Conservation (phyloP, 192 early-diverging fungal genomes). For the Phycomyces blakesleeanus region DNA sequence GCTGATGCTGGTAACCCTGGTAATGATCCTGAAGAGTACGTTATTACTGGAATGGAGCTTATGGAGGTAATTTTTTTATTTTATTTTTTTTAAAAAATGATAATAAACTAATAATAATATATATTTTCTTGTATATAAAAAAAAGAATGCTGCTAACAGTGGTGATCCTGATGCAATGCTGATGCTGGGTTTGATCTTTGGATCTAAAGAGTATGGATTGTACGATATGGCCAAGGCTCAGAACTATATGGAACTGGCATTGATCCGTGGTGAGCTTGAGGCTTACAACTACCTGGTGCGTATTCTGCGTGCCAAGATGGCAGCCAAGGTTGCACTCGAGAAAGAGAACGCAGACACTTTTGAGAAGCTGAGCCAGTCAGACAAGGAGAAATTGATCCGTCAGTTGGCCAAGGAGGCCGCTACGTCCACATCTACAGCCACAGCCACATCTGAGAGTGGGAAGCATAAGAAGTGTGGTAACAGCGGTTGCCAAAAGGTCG, state of each 20-base stretch:
- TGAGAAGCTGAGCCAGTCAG: conserved; percentile 27
- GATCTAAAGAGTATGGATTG: conserved; percentile 43
- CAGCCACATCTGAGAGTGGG: conserved; percentile 26
- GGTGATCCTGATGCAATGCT: conserved; percentile 45
- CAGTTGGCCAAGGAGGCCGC: conserved; percentile 31
- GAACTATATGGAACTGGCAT: conserved; percentile 45
- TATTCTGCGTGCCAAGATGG: conserved; percentile 42
- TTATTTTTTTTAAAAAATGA: too few species aligned
- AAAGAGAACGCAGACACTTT: conserved; percentile 37
- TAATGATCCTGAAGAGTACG: conserved; percentile 37
- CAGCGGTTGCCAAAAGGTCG: conserved; percentile 39
- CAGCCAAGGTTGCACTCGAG: conserved; percentile 27
- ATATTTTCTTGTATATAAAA: too few species aligned
- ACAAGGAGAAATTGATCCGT: conserved; percentile 26
- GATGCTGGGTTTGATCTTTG: conserved; percentile 50
- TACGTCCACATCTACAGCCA: too few species aligned
- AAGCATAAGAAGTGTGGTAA: conserved; percentile 32
- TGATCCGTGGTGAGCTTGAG: conserved; percentile 45
- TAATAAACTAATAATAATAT: too few species aligned
- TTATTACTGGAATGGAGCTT: conserved; percentile 37
- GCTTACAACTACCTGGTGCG: conserved; percentile 42
- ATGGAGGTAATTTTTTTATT: conserved; percentile 27
- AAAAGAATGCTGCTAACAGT: conserved; percentile 35
- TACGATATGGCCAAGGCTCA: conserved; percentile 51
- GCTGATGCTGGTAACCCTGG: conserved; percentile 32